Evolutionary conservation across 2,329 filamentous ascomycete species (phyloP), one percentile per base, ranked within the genome.

Genomic region (Colletotrichum sublineola): DNA sequence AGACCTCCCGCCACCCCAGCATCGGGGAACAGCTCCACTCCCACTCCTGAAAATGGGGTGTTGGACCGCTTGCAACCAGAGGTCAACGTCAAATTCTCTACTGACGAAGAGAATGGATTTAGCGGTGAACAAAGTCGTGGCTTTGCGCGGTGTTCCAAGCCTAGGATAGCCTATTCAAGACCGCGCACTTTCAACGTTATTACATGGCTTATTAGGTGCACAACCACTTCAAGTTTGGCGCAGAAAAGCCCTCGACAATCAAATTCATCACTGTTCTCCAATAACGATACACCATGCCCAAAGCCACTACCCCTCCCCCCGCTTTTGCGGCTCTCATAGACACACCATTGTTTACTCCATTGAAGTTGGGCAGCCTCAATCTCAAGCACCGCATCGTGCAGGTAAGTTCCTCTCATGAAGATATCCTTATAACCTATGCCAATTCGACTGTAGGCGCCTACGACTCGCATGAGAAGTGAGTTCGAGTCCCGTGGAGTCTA

Each of bases 311-410:
- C 12, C 69, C 68, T 68, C 64, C 68, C 36, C 64, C 68, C 50
- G 46, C 40, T 18, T 68, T 71, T 31, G 67, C 67, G 74, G 70
- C 69, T 0, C 69, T 69, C 31, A 40, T 48, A 29, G 66, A 60
- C 53, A 80, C 79, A 2, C 76, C 77, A 42, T 73, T 84, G 15
- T 84, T 84, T 73, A 74, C 77, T 1, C 78, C 81, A 11, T 58
- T 83, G 48, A 79, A 79, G 67, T 58, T 84, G 52, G 82, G 82
- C 33, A 75, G 77, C 20, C 66, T 78, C 38, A 74, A 73, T 9
- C 76, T 84, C 36, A 75, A 78, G 42, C 82, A 84, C 70, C 80
- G 82, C 36, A 77, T 83, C 33, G 78, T 82, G 12, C 79, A 81
- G 77, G 81, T 79, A 60, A 46, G 53, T 53, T 7, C 48, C n/a